Percentiles rank a stretch among this genome's conserved stretches.
These are phyloP conservation scores for Earliella scabrosa DNA, from an alignment of 1,284 basidiomycete genomes.

Conservation along the genomic window DNA sequence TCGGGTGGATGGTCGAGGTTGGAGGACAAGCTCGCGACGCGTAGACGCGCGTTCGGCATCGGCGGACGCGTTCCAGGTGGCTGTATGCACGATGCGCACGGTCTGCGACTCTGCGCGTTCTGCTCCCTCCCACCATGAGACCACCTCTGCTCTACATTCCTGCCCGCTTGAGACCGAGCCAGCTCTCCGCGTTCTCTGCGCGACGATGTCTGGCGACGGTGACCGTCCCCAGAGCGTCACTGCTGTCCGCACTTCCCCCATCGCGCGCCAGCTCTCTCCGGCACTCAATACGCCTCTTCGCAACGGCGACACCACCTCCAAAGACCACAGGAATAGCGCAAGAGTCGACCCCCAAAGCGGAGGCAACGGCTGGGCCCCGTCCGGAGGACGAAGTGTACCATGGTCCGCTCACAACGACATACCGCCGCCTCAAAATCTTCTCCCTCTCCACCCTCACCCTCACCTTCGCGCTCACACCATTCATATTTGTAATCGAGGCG, in stretches of 20 bases:
- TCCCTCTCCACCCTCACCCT: conserved; percentile 80
- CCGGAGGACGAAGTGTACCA: conserved; percentile 39
- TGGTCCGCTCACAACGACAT: conserved; percentile 75
- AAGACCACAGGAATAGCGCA: neutral
- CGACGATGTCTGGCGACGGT: conserved; percentile 12
- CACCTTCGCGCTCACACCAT: conserved; percentile 72
- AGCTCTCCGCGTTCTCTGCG: neutral
- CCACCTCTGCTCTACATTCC: neutral
- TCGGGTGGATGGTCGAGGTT: conserved; percentile 1
- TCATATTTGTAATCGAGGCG: conserved; percentile 78
- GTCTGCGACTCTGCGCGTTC: conserved; percentile 7
- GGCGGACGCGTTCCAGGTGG: conserved; percentile 6
- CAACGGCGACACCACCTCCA: conserved; percentile 1
- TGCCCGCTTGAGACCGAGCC: neutral
- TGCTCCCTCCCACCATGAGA: conserved; percentile 9
- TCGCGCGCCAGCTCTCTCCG: neutral
- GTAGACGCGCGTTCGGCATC: conserved; percentile 10
- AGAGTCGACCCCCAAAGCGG: neutral
- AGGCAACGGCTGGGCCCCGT: neutral
- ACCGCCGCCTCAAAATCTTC: conserved; percentile 81
- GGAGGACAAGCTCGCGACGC: conserved; percentile 7
- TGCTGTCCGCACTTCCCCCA: no score
- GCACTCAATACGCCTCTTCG: conserved; percentile 1
- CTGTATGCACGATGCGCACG: no score
- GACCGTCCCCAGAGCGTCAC: neutral